phyloP scores from a whole-genome alignment of 1,139 yeast species.

The Nadsonia starkeyi-henricii region DNA sequence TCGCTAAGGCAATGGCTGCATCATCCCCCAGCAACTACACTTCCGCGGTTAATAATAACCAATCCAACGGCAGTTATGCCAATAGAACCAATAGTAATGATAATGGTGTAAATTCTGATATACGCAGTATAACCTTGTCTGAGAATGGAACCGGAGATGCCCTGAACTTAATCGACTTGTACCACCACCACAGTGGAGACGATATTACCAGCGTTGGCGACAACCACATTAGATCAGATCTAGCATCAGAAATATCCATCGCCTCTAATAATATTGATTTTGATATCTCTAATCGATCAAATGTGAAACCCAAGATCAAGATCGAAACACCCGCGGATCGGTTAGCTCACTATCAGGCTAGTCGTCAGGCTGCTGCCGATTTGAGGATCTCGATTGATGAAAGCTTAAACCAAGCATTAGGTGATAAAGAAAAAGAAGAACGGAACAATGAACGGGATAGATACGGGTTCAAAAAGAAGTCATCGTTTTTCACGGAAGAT shows the following conservation, averaged over 20 bases:
- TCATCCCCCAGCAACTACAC: neutral
- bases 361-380: neutral
- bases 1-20: neutral
- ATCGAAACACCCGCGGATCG: neutral
- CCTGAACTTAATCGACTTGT: neutral
- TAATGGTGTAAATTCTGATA: neutral
- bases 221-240: neutral
- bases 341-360: neutral
- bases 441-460: conserved; percentile 35
- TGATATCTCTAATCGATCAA: neutral
- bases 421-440: no score
- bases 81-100: no score
- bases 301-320: neutral
- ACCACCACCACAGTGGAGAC: neutral
- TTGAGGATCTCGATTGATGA: neutral
- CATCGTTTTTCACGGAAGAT: conserved; percentile 35
- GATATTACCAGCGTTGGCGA: neutral
- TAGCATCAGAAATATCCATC: neutral
- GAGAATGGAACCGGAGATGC: neutral
- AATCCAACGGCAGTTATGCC: no score
- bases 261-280: neutral
- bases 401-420: neutral
- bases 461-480: conserved; percentile 71
- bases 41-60: no score
- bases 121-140: neutral